Evolutionary conservation across 192 early-diverging fungal species (phyloP).

Genomic region (Piromyces finnis): DNA sequence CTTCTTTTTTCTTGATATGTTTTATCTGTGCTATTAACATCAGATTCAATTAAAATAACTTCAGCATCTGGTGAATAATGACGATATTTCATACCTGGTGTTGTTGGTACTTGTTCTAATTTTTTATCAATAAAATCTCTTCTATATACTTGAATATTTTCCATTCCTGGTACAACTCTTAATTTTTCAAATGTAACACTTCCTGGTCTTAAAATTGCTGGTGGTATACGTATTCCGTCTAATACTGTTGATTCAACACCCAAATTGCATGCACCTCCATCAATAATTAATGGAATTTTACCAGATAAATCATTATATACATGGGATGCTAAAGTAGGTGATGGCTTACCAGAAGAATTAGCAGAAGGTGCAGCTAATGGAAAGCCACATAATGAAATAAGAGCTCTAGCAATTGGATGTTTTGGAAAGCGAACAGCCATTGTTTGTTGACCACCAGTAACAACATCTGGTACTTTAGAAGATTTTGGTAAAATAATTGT

Average conservation of each 20-base stretch:
- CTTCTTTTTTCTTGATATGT: background rate
- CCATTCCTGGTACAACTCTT: slow-evolving; percentile 32
- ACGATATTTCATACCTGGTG: slow-evolving; percentile 98
- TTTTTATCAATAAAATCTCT: slow-evolving; percentile 51
- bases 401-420: slow-evolving; percentile 74
- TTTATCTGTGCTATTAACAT: background rate
- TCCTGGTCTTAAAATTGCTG: slow-evolving; percentile 79
- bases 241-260: slow-evolving; percentile 92
- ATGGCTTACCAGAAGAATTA: slow-evolving; percentile 86
- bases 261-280: slow-evolving; percentile 70
- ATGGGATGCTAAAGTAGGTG: slow-evolving; percentile 79
- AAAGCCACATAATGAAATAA: slow-evolving; percentile 63
- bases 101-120: slow-evolving; percentile 66
- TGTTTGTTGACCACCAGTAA: slow-evolving; percentile 67
- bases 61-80: slow-evolving; percentile 88
- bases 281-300: slow-evolving; percentile 71
- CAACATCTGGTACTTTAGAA: slow-evolving; percentile 44
- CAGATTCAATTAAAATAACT: slow-evolving; percentile 25
- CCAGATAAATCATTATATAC: slow-evolving; percentile 63
- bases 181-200: slow-evolving; percentile 76
- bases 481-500: slow-evolving; percentile 68
- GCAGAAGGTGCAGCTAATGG: slow-evolving; percentile 97
- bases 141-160: slow-evolving; percentile 52
- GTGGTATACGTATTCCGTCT: slow-evolving; percentile 52
- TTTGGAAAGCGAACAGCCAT: slow-evolving; percentile 85